Base-by-base conservation (phyloP, 345 rosid species). In the Eucalyptus marginata region DNA sequence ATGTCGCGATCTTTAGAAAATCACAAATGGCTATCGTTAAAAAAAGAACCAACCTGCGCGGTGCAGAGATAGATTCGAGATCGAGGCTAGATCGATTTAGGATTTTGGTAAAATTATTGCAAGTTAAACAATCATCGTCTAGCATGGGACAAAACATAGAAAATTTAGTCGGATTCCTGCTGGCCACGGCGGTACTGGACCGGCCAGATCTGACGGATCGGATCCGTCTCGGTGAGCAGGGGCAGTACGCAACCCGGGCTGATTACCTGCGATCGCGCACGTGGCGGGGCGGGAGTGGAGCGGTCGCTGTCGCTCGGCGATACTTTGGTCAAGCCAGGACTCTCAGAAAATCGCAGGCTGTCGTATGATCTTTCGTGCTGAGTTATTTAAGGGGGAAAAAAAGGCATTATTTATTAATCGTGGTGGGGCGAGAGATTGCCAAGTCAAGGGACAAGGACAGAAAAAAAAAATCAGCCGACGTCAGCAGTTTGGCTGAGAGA, bases 331-430 rank as follows among this genome's bases (percentile, higher is more conserved):
- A n/a, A n/a, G n/a, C n/a, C n/a, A n/a, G 40, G 10, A 31, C 43
- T 31, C 80, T 16, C 3, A 36, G 36, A 36, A 36, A 36, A 36
- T 31, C 22, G 24, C 80, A 68, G 24, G 12, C 2, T 4, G 22
- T 68, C 36, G 8, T 31, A 9, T 31, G 0, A 3, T 31, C 24
- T 68, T 31, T 8, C 3, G 4, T 31, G 0, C 36, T 15, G 36
- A 66, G 17, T 8, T 6, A 7, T 66, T n/a, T 14, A 66, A 31
- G 66, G 16, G 12, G 15, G 8, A 4, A 0, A 4, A n/a, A 7
- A 66, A 7, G 36, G 79, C 76, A 64, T 64, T 6, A 14, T 64
- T 4, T 8, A 3, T 66, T 66, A 15, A 15, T 5, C 22, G 40
- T 15, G 40, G 3, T n/a, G 36, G 59, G 36, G 8, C 0, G 71